These are phyloP conservation scores for Haplosporangium sp. DNA, from an alignment of 371 early-diverging fungal genomes.

Conservation along the genomic window DNA sequence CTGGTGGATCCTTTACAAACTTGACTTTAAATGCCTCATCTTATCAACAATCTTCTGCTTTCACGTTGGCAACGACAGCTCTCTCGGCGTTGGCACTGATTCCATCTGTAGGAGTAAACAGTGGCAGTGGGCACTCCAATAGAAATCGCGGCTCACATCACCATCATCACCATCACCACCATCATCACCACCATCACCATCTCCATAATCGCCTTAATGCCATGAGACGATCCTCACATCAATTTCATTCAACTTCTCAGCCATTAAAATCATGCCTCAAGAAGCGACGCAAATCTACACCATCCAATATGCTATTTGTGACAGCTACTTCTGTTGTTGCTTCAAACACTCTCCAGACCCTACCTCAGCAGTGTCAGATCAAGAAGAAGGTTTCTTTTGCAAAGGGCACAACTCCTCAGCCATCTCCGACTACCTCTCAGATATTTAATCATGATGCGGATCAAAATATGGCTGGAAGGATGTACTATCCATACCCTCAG, in stretches of 20 bases:
- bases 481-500: neutral
- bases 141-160: neutral
- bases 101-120: constrained; percentile 19
- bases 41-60: constrained; percentile 31
- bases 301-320: neutral
- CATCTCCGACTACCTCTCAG: constrained; percentile 32
- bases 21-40: neutral
- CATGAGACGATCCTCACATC: neutral
- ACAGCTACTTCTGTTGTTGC: neutral
- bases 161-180: neutral
- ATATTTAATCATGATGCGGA: constrained; percentile 10
- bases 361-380: neutral
- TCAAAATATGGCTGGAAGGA: neutral
- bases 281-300: neutral
- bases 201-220: neutral
- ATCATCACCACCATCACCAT: neutral
- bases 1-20: constrained; percentile 16
- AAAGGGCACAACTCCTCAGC: constrained; percentile 35
- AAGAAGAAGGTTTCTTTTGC: constrained; percentile 46
- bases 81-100: constrained; percentile 34
- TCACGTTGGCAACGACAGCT: constrained; percentile 34
- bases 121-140: neutral
- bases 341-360: neutral
- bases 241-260: neutral
- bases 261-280: constrained; percentile 37